Evolutionary conservation across 345 rosid genomes (phyloP).

Genomic region (Eucalyptus cloeziana): DNA sequence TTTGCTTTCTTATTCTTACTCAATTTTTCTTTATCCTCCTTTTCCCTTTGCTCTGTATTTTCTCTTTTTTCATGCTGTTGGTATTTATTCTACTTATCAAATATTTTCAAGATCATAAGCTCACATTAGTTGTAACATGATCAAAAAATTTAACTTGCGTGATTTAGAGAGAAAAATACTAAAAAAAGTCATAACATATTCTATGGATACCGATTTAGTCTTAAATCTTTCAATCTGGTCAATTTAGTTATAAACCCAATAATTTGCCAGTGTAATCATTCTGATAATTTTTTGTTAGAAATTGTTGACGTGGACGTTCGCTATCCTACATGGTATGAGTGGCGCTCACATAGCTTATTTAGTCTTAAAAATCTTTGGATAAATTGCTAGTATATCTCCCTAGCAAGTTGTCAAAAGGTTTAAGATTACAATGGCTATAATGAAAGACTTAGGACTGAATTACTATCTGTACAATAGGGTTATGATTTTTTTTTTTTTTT

Average conservation of each 20-base stretch:
- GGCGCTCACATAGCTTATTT: fast-evolving
- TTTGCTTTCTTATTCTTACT: not conserved
- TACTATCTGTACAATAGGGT: not conserved
- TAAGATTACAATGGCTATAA: not conserved
- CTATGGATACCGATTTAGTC: fast-evolving
- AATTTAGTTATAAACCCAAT: not conserved
- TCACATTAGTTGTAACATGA: not conserved
- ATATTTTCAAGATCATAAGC: not conserved
- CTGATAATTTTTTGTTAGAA: fast-evolving
- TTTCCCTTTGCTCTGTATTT: not conserved
- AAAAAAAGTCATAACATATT: not conserved
- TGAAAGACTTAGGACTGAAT: fast-evolving
- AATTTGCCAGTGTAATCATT: fast-evolving
- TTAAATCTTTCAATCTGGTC: fast-evolving
- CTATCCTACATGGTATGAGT: fast-evolving
- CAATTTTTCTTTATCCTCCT: not conserved
- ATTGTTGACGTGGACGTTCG: fast-evolving
- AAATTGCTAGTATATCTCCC: not conserved
- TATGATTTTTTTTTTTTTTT: not conserved
- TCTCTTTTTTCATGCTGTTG: not conserved
- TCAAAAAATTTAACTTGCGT: not conserved
- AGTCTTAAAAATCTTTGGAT: not conserved
- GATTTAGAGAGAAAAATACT: not conserved
- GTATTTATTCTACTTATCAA: not conserved
- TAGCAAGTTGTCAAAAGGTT: not conserved